Evolutionary conservation across 2,329 filamentous ascomycete genomes (phyloP), one percentile per base, ranked within the genome.

Genomic region (Alternaria hordeiaustralica): DNA sequence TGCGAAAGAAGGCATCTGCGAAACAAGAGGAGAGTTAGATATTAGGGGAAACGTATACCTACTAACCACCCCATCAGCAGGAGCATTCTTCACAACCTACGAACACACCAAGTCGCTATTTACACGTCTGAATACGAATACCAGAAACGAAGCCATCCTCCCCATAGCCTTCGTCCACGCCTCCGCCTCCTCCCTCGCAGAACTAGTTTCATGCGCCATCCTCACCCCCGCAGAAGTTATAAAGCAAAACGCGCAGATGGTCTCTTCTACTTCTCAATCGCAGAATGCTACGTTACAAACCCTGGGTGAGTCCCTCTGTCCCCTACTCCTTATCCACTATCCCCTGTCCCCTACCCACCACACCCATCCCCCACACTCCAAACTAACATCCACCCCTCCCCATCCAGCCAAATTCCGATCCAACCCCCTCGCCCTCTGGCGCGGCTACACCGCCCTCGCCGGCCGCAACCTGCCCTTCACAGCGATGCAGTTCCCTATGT

Each of bases 231-330:
- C 93, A 13, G 94, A 97, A 78, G 92, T 97, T 8, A 88, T 97
- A 67, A 97, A 97, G 82, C 94, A 97, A 77, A 97, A 97, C 79
- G 93, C 94, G 0, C 94, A 97, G 79, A 94, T 97, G 87, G 84
- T 96, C 1, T 61, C 84, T 47, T 63, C 75, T 11, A 79, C 26
- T 15, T 36, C 53, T 23, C 74, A 75, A 13, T 63, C 75, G 11
- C 79, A 77, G 51, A 84, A 84, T 58, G 85, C 87, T 0, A 88
- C 86, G 79, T 47, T 89, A 6, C 80, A 87, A 75, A 88, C 30
- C 1, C 30, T 33, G 12, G 30, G 30, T 33, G 13, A 33, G 28
- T 13, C 12, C 12, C 25, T n/a, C n/a, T n/a, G n/a, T n/a, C n/a
- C n/a, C n/a, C n/a, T n/a, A n/a, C n/a, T n/a, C 25, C 25, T 25